phyloP scores from a whole-genome alignment of 2,329 filamentous ascomycete genomes.

The Phialemonium atrogriseum region DNA sequence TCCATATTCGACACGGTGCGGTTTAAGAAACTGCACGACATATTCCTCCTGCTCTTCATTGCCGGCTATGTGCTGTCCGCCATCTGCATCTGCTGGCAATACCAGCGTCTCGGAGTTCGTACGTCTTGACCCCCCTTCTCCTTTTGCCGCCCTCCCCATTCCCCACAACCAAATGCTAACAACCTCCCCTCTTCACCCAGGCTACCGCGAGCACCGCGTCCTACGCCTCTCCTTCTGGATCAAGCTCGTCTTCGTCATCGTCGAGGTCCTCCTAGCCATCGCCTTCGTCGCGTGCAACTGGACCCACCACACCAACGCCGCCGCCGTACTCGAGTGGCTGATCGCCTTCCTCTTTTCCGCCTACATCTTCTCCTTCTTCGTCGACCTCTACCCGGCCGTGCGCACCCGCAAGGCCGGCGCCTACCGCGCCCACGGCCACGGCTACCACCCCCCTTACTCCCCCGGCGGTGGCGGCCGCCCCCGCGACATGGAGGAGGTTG shows the following conservation, averaged over 20 bases:
- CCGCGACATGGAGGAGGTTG: constrained; percentile 3
- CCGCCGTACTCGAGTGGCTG: constrained; percentile 71
- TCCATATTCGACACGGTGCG: constrained; percentile 76
- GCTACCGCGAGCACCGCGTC: constrained; percentile 66
- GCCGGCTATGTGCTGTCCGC: constrained; percentile 77
- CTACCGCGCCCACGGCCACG: constrained; percentile 7
- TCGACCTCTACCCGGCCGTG: constrained; percentile 78
- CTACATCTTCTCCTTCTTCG: constrained; percentile 77
- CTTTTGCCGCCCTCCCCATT: background rate
- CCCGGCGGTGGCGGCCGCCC: constrained; percentile 5
- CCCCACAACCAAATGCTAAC: background rate
- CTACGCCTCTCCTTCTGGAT: constrained; percentile 77
- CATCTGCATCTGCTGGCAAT: constrained; percentile 84
- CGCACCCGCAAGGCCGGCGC: constrained; percentile 32
- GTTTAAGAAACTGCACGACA: constrained; percentile 60
- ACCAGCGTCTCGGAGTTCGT: constrained; percentile 74
- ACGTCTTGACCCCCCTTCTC: constrained; percentile 17
- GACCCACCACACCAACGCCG: constrained; percentile 47
- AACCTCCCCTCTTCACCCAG: too few species aligned
- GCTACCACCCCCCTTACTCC: constrained; percentile 4
- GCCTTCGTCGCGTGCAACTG: constrained; percentile 58
- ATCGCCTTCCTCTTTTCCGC: constrained; percentile 81
- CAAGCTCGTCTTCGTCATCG: constrained; percentile 75
- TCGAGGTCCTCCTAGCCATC: constrained; percentile 67
- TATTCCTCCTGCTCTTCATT: constrained; percentile 78